Percentiles rank a stretch among this genome's conserved stretches.
These are phyloP conservation scores for Macadamia integrifolia DNA, from an alignment of 164 flowering plant genomes.

Conservation along the genomic window DNA sequence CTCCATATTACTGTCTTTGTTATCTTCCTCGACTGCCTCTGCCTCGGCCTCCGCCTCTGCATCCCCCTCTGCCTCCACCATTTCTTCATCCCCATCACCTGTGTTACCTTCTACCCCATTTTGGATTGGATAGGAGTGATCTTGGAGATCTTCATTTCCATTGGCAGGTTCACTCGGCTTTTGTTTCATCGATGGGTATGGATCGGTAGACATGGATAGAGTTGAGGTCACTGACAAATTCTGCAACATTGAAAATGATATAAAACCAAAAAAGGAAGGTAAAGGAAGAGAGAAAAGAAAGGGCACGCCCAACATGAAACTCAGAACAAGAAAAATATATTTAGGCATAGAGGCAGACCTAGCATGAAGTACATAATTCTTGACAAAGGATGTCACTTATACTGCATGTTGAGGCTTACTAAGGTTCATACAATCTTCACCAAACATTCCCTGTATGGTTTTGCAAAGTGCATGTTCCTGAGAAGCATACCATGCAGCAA, in stretches of 20 bases:
- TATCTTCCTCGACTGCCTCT: conserved; percentile 15
- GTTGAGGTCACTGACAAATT: conserved; percentile 75
- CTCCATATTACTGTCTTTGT: conserved; percentile 6
- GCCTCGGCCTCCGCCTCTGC: conserved; percentile 22
- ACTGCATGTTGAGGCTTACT: no score
- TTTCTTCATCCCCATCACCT: conserved; percentile 21
- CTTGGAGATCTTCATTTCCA: conserved; percentile 19
- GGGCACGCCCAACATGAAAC: no score
- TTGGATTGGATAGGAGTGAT: conserved; percentile 17
- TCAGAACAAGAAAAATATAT: no score
- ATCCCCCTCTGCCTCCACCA: conserved; percentile 20
- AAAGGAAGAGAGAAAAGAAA: no score
- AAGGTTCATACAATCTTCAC: no score
- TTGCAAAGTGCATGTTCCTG: no score
- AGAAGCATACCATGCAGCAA: no score
- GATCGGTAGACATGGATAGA: conserved; percentile 42
- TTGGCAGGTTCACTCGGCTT: conserved; percentile 25
- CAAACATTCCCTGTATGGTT: no score
- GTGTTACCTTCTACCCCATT: conserved; percentile 21
- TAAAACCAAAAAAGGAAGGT: not conserved
- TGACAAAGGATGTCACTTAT: no score
- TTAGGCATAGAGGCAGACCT: no score
- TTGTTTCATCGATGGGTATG: conserved; percentile 32
- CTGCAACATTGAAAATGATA: conserved; percentile 20
- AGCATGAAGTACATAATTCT: no score